Base-by-base conservation (phyloP, 192 early-diverging fungal species). In the Backusella morwellensis region DNA sequence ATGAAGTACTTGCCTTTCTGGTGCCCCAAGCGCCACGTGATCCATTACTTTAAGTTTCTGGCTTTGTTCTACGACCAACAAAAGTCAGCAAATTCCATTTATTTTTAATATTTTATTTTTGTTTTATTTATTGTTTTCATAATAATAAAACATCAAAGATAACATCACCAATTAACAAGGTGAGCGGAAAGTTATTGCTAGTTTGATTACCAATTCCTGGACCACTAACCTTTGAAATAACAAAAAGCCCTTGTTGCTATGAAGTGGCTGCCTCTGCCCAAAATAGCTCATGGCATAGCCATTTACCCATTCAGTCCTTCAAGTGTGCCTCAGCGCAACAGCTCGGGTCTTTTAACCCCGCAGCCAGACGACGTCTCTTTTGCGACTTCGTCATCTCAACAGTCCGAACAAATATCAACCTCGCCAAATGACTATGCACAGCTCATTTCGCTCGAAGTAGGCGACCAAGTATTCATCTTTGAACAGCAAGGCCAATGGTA, bases 401-500 rank as follows among this genome's bases (percentile, higher is more conserved):
- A 56, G 54, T 70, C 78, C 26, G 68, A 70, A 26, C 66, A 69
- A 47, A 71, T 68, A 21, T 77, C 76, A 12, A 38, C 35, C 21
- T 68, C 66, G 15, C 21, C 75, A 40, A 26, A 26, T 19, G 79
- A 75, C 44, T 73, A 66, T 59, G 26, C 70, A 5, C 42, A 63
- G 6, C 50, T 77, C 9, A 70, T 79, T 23, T 40, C 81, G 21
- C 52, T 86, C 19, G 85, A 86, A 77, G 83, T 91, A 23, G 90
- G 90, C 21, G 90, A 91, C 71, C 82, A 88, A 66, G 76, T 91
- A 6, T 89, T 85, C 50, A 80, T 91, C 19, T 78, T 91, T 52
- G 90, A 91, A 68, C 80, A 87, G 56, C 84, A 86, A 69, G 82
- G 79, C 21, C 81, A 80, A n/a, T 91, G 90, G 90, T 85, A 85